phyloP scores from a whole-genome alignment of 164 flowering plant species.

The Nelumbo lutea region DNA sequence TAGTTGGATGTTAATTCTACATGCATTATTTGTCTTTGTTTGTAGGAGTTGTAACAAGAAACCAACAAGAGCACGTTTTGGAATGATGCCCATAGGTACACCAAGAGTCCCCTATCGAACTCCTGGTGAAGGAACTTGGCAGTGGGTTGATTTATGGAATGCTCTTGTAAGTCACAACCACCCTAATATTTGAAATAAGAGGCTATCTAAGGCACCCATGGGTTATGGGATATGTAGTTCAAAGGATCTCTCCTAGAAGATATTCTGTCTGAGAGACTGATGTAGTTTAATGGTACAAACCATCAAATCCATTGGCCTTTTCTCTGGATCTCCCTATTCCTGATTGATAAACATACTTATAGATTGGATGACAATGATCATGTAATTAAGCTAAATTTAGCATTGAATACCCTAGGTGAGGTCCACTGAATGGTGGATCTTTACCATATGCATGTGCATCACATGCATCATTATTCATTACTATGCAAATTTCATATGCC shows the following conservation, averaged over 20 bases:
- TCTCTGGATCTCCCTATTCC: not conserved
- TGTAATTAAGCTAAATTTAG: not conserved
- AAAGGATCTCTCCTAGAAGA: not conserved
- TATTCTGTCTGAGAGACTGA: not conserved
- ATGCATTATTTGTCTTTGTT: slow-evolving; percentile 9
- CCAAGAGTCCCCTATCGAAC: slow-evolving; percentile 73
- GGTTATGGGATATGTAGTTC: not conserved
- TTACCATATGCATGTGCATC: not conserved
- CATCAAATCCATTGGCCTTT: not conserved
- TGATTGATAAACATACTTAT: not conserved
- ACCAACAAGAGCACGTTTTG: slow-evolving; percentile 40
- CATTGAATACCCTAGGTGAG: not conserved
- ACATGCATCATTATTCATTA: not conserved
- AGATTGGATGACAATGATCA: not conserved
- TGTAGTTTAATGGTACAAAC: not conserved
- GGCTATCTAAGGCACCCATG: not conserved
- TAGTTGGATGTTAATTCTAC: not conserved
- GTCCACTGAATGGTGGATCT: not conserved
- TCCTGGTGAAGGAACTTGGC: slow-evolving; percentile 81
- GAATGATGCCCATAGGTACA: slow-evolving; percentile 91
- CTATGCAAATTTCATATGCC: not conserved
- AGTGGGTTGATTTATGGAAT: slow-evolving; percentile 91
- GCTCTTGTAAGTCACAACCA: slow-evolving; percentile 69
- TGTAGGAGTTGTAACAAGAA: slow-evolving; percentile 40
- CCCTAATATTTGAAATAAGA: not conserved